These are phyloP conservation scores for Russula sp. DNA, from an alignment of 768 basidiomycete genomes.

Conservation along the genomic window DNA sequence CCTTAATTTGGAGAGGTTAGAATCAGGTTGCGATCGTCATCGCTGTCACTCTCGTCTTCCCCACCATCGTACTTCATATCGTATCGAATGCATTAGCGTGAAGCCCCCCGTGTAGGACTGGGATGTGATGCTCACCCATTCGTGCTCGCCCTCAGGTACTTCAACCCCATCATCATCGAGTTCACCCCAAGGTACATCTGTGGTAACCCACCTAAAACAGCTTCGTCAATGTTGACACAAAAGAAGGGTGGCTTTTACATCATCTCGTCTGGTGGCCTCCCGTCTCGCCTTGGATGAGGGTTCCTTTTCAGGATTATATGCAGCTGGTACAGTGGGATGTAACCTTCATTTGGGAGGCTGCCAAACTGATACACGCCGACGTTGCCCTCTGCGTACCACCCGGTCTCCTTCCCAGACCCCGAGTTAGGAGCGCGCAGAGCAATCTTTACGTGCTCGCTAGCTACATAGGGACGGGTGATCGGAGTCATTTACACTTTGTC, in stretches of 20 bases:
- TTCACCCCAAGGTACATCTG: conserved; percentile 7
- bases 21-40: background rate
- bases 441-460: conserved; percentile 13
- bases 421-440: conserved; percentile 6
- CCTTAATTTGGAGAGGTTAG: too few species aligned
- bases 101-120: background rate
- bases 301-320: conserved; percentile 5
- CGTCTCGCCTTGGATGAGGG: conserved; percentile 11
- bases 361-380: conserved; percentile 18
- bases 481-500: background rate
- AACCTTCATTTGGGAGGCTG: conserved; percentile 8
- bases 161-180: conserved; percentile 15
- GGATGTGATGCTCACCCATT: conserved; percentile 6
- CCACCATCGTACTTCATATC: background rate
- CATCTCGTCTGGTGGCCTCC: conserved; percentile 9
- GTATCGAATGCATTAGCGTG: background rate
- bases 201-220: conserved; percentile 5
- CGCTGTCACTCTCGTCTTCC: background rate
- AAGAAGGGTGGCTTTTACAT: background rate
- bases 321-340: conserved; percentile 12
- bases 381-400: conserved; percentile 21
- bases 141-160: background rate
- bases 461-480: background rate
- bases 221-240: background rate
- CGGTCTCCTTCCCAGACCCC: conserved; percentile 3